Evolutionary conservation across 2,329 filamentous ascomycete species (phyloP).

Genomic region (Colletotrichum gloeosporioides): DNA sequence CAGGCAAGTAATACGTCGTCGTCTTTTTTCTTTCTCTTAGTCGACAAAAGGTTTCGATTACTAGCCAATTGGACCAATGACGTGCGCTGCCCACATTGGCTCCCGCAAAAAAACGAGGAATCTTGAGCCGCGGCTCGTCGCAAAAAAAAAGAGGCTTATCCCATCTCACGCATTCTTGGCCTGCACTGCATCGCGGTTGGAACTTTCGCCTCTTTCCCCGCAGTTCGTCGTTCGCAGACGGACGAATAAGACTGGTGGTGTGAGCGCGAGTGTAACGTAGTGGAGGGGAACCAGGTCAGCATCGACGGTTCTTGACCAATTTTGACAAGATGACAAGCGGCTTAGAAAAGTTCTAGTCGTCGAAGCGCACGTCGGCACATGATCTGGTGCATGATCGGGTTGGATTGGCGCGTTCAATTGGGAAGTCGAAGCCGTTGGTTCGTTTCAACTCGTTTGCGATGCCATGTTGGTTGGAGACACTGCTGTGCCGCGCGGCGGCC

Average conservation of each 20-base stretch:
- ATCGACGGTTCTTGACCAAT: neutral
- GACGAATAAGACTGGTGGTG: conserved; percentile 11
- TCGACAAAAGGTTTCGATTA: neutral
- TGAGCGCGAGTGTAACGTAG: conserved; percentile 14
- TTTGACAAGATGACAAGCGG: neutral
- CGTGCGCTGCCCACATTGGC: neutral
- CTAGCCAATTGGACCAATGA: neutral
- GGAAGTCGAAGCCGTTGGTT: neutral
- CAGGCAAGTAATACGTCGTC: neutral
- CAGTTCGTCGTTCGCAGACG: conserved; percentile 1
- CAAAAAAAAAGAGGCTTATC: neutral
- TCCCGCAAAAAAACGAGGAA: neutral
- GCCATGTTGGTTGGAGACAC: neutral
- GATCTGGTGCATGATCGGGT: neutral
- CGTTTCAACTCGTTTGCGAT: neutral
- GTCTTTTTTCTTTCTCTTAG: neutral
- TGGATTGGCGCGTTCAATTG: neutral
- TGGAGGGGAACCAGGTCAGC: conserved; percentile 12
- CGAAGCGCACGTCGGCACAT: conserved; percentile 5
- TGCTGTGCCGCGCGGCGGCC: neutral
- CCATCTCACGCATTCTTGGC: neutral
- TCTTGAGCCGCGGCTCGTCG: neutral
- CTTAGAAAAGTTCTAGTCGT: neutral
- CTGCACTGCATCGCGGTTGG: neutral
- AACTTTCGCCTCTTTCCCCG: conserved; percentile 15